Evolutionary conservation across 371 early-diverging fungal genomes (phyloP).

Genomic region (Smittium mucronatum): DNA sequence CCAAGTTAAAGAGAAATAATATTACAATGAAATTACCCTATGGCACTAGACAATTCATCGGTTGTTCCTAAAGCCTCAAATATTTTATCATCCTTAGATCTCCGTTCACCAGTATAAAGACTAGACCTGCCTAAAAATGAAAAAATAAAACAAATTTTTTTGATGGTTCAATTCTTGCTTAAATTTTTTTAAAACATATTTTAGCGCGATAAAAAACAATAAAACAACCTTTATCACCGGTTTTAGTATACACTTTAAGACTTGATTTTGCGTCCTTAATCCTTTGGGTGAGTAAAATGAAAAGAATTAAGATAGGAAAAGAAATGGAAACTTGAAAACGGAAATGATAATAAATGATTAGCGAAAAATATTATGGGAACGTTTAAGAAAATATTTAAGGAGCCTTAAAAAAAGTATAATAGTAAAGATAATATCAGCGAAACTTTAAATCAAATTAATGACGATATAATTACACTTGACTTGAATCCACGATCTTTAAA

Average conservation of each 20-base stretch:
- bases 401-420: too few species aligned
- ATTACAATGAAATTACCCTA: slow-evolving; percentile 13
- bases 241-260: slow-evolving; percentile 75
- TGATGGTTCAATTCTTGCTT: neutral
- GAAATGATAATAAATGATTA: too few species aligned
- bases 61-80: slow-evolving; percentile 84
- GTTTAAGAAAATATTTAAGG: too few species aligned
- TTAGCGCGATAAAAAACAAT: neutral
- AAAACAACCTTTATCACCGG: slow-evolving; percentile 79
- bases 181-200: neutral
- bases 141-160: slow-evolving; percentile 16
- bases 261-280: slow-evolving; percentile 34
- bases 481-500: too few species aligned
- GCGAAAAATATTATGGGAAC: too few species aligned
- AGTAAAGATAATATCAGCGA: too few species aligned
- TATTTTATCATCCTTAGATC: slow-evolving; percentile 67
- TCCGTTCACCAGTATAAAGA: slow-evolving; percentile 80
- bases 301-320: too few species aligned
- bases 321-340: too few species aligned
- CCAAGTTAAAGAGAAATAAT: too few species aligned
- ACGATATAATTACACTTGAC: too few species aligned
- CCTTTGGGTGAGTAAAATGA: too few species aligned
- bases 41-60: slow-evolving; percentile 52
- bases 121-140: slow-evolving; percentile 50
- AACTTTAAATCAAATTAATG: too few species aligned